Conservation (phyloP, 352 stramenopile species). For the Blastocystis hominis region DNA sequence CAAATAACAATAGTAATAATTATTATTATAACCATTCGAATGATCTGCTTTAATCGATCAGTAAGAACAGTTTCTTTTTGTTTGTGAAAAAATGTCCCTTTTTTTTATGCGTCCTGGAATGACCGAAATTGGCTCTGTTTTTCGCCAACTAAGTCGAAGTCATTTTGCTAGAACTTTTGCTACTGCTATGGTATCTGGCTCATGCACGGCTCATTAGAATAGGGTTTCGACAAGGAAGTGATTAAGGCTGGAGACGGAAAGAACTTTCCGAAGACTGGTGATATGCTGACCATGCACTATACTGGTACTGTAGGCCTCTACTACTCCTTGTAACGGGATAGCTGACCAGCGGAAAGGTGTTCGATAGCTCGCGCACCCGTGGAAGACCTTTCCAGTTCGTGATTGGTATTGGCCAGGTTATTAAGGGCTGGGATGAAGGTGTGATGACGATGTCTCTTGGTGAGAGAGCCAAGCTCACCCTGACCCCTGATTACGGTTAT, state of each 20-base stretch:
- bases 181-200: not conserved
- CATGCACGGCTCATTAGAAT: not conserved
- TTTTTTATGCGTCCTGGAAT: not conserved
- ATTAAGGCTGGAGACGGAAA: conserved; percentile 56
- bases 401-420: conserved; percentile 67
- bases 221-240: conserved; percentile 58
- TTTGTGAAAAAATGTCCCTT: not conserved
- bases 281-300: conserved; percentile 58
- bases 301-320: conserved; percentile 2
- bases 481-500: conserved; percentile 62
- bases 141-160: not conserved
- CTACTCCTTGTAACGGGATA: not conserved
- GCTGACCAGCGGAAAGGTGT: conserved; percentile 72
- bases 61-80: not conserved
- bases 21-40: not conserved
- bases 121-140: not conserved
- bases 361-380: conserved; percentile 80
- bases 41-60: no score
- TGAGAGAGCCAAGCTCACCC: conserved; percentile 61
- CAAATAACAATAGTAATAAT: not conserved
- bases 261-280: conserved; percentile 54
- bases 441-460: conserved; percentile 59
- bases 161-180: not conserved
- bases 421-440: conserved; percentile 64
- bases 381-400: conserved; percentile 68